Percentiles rank a stretch among this genome's conserved stretches.
These are phyloP conservation scores for Penicillium sp. DNA, from an alignment of 2,329 filamentous ascomycete species.

Conservation along the genomic window DNA sequence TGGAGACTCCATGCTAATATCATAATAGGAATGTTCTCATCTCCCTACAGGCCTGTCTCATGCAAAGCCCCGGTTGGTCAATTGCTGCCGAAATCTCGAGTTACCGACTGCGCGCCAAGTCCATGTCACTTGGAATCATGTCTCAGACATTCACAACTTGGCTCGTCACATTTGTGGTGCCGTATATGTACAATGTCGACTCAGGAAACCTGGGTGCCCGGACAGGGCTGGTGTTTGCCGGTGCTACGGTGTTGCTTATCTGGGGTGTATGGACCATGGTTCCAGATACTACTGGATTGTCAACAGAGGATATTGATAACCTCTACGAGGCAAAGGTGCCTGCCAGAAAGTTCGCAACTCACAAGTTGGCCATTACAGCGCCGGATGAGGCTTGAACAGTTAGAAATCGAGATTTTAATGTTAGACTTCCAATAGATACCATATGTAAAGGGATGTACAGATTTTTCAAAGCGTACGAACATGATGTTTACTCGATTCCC, in stretches of 20 bases:
- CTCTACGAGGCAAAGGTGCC: conserved; percentile 5
- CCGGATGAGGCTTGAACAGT: background rate
- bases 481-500: too few species aligned
- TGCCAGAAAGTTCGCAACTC: background rate
- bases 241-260: conserved; percentile 6
- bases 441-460: background rate
- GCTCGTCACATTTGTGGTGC: conserved; percentile 12
- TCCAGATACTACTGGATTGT: conserved; percentile 8
- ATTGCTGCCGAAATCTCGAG: conserved; percentile 11
- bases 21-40: conserved; percentile 6
- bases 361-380: background rate
- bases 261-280: conserved; percentile 5
- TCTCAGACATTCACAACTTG: conserved; percentile 10
- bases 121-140: conserved; percentile 11
- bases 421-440: background rate
- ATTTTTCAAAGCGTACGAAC: too few species aligned
- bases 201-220: conserved; percentile 13
- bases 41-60: conserved; percentile 7
- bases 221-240: conserved; percentile 15
- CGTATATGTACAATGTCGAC: conserved; percentile 19
- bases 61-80: conserved; percentile 9
- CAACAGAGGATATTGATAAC: conserved; percentile 9
- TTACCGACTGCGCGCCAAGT: conserved; percentile 9
- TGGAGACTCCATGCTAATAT: background rate
- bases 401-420: background rate